phyloP scores from a whole-genome alignment of 805 yeast species.

The Blastobotrys mokoenaii region DNA sequence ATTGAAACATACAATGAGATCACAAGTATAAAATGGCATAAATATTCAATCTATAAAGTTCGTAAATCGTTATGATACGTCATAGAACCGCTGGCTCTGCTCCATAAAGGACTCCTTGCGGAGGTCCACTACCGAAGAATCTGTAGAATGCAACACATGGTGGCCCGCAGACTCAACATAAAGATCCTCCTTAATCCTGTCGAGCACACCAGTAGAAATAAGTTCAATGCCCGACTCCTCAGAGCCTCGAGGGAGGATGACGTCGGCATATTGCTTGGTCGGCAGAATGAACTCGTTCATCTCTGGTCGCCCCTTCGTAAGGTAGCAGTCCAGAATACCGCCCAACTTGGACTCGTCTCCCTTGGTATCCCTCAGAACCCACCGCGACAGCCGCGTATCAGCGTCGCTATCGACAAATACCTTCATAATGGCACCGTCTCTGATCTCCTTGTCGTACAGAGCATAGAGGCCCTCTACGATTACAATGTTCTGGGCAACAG shows the following conservation, averaged over 20 bases:
- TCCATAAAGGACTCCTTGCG: constrained; percentile 13
- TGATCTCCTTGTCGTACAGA: constrained; percentile 49
- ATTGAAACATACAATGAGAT: no score
- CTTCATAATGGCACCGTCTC: constrained; percentile 51
- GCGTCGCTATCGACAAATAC: constrained; percentile 79
- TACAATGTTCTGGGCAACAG: constrained; percentile 21
- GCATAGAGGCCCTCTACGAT: constrained; percentile 78
- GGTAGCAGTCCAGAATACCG: constrained; percentile 36
- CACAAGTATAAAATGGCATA: no score
- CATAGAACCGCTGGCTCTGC: constrained; percentile 14
- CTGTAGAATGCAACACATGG: not conserved
- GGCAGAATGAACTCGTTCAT: constrained; percentile 51
- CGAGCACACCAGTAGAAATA: constrained; percentile 54
- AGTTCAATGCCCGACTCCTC: constrained; percentile 49
- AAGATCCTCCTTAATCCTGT: constrained; percentile 18
- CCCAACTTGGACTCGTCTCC: constrained; percentile 21
- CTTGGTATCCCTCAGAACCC: constrained; percentile 36
- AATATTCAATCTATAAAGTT: not conserved
- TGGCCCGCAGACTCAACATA: not conserved
- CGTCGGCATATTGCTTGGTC: constrained; percentile 69
- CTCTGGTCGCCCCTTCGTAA: constrained; percentile 53
- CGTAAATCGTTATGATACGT: not conserved
- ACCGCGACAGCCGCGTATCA: constrained; percentile 73
- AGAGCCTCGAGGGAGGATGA: constrained; percentile 63
- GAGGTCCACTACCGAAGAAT: constrained; percentile 3